Percentiles rank a stretch among this genome's conserved stretches.
Conservation (phyloP, 495 filamentous ascomycete genomes). For the Aspergillus egyptiacus region DNA sequence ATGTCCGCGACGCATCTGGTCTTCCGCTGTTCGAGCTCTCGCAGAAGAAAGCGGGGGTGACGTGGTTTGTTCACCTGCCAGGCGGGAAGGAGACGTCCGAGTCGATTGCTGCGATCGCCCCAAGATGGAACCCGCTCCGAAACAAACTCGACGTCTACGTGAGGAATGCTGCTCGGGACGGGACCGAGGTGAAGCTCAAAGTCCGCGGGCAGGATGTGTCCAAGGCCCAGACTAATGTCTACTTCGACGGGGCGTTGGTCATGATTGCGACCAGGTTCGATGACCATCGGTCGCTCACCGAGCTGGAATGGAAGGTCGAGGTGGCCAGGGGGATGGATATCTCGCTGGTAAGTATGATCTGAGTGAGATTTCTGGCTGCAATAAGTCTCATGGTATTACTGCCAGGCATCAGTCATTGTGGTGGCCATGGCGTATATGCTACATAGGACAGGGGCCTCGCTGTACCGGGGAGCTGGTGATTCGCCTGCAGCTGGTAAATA, state of each 20-base stretch:
- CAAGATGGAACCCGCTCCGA: background rate
- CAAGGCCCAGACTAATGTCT: background rate
- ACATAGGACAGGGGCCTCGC: background rate
- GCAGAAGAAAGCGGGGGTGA: background rate
- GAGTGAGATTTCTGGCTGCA: background rate
- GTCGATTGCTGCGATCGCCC: background rate
- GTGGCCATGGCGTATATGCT: background rate
- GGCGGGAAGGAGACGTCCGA: background rate
- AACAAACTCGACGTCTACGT: background rate
- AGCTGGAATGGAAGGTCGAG: background rate
- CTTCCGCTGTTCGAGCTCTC: background rate
- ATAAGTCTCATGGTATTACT: background rate
- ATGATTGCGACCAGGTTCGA: background rate
- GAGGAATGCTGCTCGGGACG: background rate
- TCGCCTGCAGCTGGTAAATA: background rate
- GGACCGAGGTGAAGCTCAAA: background rate
- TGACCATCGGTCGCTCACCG: background rate
- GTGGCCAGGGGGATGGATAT: background rate
- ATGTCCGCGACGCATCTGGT: background rate
- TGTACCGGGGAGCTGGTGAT: background rate
- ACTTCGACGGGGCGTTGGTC: background rate
- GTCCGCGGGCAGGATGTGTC: background rate
- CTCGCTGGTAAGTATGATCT: background rate
- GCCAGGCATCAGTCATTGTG: background rate
- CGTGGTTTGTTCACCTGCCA: background rate